Base-by-base conservation (phyloP, 345 rosid genomes). In the Camelina laxa region DNA sequence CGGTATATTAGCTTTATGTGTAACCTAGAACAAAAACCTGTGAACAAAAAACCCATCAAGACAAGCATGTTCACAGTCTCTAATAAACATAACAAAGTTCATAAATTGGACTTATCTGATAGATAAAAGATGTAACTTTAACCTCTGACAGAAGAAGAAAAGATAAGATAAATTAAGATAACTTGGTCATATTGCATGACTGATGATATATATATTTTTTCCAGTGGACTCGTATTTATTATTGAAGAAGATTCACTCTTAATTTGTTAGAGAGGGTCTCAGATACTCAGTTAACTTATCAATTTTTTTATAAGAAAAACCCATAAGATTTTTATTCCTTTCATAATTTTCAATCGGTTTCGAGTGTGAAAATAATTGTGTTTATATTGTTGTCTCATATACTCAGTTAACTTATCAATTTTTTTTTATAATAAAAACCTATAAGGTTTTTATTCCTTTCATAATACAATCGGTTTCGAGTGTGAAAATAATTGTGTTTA, bases 41-140 rank as follows among this genome's bases (percentile, higher is more conserved):
- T 42, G 53, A 72, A 72, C 75, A 24, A 72, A 53, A 73, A 55
- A 31, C 70, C 58, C 66, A 74, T 35, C 50, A 65, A 22, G 59
- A 59, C 42, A 69, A 14, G 17, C 58, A 61, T 53, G 70, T 33
- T 44, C 65, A 62, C 16, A 45, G 55, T 63, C 60, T 70, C 33
- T 53, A 9, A 49, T 30, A 49, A 60, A 75, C 27, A 30, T n/a
- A 60, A 22, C 14, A 36, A 24, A 22, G 60, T 3, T 17, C 10
- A 53, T 9, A 61, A 42, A 10, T 16, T 33, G n/a, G 60, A 66
- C 51, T 1, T 2, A 44, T 65, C 75, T 61, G 66, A 56, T 47
- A 20, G 6, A 45, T 17, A 63, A 55, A 76, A 70, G 41, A 56
- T 68, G 70, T 10, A 54, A 31, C 33, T 51, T 51, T 49, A 48